These are phyloP conservation scores for Cyberlindnera xylosilytica DNA, from an alignment of 805 yeast genomes.

Conservation along the genomic window DNA sequence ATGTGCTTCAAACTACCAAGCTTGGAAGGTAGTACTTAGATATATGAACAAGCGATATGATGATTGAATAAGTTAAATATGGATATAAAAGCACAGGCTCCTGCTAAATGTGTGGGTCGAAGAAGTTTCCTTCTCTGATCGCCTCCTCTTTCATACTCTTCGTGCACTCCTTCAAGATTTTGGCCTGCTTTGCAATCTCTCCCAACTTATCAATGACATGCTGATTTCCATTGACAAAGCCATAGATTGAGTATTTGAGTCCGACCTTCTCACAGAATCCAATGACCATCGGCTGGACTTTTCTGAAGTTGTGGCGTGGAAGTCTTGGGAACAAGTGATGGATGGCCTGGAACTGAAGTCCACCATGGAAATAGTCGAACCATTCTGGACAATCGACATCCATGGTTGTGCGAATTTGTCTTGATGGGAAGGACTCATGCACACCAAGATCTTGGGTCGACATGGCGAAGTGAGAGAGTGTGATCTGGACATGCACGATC, in stretches of 20 bases:
- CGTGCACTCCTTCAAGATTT: slow-evolving; percentile 70
- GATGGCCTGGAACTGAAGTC: slow-evolving; percentile 86
- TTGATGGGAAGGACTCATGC: slow-evolving; percentile 71
- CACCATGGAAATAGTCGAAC: slow-evolving; percentile 90
- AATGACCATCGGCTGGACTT: slow-evolving; percentile 67
- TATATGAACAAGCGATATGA: too few species aligned
- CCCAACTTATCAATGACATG: slow-evolving; percentile 65
- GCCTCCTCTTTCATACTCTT: slow-evolving; percentile 57
- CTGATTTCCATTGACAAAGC: slow-evolving; percentile 75
- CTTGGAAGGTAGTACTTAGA: too few species aligned
- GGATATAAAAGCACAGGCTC: too few species aligned
- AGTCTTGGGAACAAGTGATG: slow-evolving; percentile 88
- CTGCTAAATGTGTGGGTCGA: slow-evolving; percentile 13
- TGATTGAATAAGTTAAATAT: too few species aligned
- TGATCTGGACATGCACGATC: slow-evolving; percentile 93
- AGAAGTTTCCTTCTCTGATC: slow-evolving; percentile 23
- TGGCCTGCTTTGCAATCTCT: slow-evolving; percentile 78
- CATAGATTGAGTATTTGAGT: slow-evolving; percentile 76
- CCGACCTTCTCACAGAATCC: slow-evolving; percentile 77
- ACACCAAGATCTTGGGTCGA: slow-evolving; percentile 84
- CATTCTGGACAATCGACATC: slow-evolving; percentile 92
- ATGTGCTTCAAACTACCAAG: too few species aligned
- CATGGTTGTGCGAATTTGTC: slow-evolving; percentile 90
- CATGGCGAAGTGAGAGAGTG: slow-evolving; percentile 90
- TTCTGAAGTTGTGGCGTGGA: slow-evolving; percentile 83